phyloP scores from a whole-genome alignment of 192 early-diverging fungal species.

The Coemansia sp. region DNA sequence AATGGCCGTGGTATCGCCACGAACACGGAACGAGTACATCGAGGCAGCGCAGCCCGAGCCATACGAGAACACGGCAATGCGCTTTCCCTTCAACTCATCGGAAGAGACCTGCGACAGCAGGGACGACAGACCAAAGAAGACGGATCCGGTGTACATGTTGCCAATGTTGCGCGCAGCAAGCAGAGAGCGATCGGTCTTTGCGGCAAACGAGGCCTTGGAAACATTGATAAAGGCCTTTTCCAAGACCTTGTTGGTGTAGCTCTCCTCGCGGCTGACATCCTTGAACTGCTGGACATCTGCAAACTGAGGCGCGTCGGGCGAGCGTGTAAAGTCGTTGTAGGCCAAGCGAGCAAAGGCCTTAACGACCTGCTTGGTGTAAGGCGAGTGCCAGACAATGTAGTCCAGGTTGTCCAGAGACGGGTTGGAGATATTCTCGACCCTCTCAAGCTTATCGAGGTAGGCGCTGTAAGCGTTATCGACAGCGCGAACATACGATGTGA shows the following conservation, averaged over 20 bases:
- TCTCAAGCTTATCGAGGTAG: slow-evolving; percentile 75
- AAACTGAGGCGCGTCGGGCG: slow-evolving; percentile 65
- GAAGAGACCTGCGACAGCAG: slow-evolving; percentile 73
- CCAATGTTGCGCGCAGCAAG: slow-evolving; percentile 87
- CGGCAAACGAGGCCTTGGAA: slow-evolving; percentile 71
- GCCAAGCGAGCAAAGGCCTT: slow-evolving; percentile 90
- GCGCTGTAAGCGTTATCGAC: slow-evolving; percentile 86
- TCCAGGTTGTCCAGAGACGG: slow-evolving; percentile 63
- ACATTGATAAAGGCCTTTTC: slow-evolving; percentile 88
- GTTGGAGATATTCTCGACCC: slow-evolving; percentile 25
- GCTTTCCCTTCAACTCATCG: slow-evolving; percentile 76
- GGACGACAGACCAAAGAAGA: slow-evolving; percentile 76
- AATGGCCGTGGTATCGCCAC: slow-evolving; percentile 63
- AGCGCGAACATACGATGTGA: slow-evolving; percentile 87
- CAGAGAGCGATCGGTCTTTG: slow-evolving; percentile 77
- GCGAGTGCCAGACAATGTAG: slow-evolving; percentile 92
- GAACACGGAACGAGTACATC: slow-evolving; percentile 89
- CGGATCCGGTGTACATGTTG: slow-evolving; percentile 86
- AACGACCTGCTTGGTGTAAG: slow-evolving; percentile 96
- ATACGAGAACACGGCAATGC: slow-evolving; percentile 90
- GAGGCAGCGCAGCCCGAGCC: slow-evolving; percentile 95
- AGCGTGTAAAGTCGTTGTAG: slow-evolving; percentile 89
- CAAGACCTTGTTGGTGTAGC: slow-evolving; percentile 82
- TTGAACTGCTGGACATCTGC: slow-evolving; percentile 60
- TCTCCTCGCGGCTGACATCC: slow-evolving; percentile 64